These are phyloP conservation scores for Tricholoma terreum DNA, from an alignment of 768 basidiomycete genomes.

Conservation along the genomic window DNA sequence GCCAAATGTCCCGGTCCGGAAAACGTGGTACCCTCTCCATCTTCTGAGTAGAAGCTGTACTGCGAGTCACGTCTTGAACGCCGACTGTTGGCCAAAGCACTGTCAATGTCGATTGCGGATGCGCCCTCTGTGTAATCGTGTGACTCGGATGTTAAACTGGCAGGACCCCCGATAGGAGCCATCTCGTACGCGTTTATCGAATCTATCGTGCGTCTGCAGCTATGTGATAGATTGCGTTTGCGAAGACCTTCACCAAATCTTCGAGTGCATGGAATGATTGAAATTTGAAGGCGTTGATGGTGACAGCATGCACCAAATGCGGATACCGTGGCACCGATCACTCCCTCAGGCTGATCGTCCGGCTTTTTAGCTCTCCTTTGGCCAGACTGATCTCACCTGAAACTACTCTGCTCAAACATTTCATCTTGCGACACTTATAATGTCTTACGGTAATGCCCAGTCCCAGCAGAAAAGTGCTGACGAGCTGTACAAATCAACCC, in stretches of 20 bases:
- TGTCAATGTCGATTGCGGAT: constrained; percentile 67
- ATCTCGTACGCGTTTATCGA: constrained; percentile 36
- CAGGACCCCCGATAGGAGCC: constrained; percentile 37
- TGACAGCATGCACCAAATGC: neutral
- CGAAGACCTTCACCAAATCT: no score
- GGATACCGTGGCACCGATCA: neutral
- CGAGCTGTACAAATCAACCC: constrained; percentile 57
- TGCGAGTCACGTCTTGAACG: constrained; percentile 67
- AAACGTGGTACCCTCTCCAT: constrained; percentile 67
- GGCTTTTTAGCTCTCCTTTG: no score
- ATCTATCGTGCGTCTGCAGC: constrained; percentile 7
- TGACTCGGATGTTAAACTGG: constrained; percentile 12
- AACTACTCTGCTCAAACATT: no score
- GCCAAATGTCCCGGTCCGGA: constrained; percentile 69
- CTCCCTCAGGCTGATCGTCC: no score
- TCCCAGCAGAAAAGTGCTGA: constrained; percentile 31
- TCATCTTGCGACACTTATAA: no score
- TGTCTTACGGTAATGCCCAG: constrained; percentile 32
- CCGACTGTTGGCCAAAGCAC: constrained; percentile 50
- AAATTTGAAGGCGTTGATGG: no score
- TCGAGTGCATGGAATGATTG: no score
- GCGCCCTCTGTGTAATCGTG: constrained; percentile 89
- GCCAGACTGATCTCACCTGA: no score
- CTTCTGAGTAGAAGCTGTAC: constrained; percentile 52
- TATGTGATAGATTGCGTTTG: neutral